phyloP scores from a whole-genome alignment of 805 yeast species.

The Blastobotrys parvus region DNA sequence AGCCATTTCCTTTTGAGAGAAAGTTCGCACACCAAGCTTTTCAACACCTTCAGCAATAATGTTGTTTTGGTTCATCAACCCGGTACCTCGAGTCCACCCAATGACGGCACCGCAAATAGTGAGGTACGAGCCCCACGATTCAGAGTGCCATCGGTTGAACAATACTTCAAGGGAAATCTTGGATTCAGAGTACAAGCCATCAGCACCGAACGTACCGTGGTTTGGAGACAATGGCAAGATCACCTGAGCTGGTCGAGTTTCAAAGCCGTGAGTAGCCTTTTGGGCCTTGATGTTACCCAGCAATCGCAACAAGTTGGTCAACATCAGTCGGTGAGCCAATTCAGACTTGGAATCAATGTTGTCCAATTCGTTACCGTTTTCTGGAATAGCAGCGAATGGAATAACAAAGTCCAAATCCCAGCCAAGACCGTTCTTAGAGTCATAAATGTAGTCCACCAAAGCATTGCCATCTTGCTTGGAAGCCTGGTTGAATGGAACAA shows the following conservation, averaged over 20 bases:
- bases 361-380: slow-evolving; percentile 93
- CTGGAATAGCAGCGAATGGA: slow-evolving; percentile 99
- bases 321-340: slow-evolving; percentile 97
- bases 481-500: slow-evolving; percentile 98
- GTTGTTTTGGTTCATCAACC: slow-evolving; percentile 95
- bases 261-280: slow-evolving; percentile 65
- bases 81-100: slow-evolving; percentile 99
- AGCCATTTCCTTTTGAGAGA: slow-evolving; percentile 99
- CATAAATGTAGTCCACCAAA: slow-evolving; percentile 77
- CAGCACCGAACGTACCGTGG: slow-evolving; percentile 98
- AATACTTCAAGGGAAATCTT: slow-evolving; percentile 90
- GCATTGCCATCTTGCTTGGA: slow-evolving; percentile 89
- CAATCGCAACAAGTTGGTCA: slow-evolving; percentile 87
- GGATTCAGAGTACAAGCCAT: slow-evolving; percentile 97
- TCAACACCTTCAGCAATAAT: slow-evolving; percentile 97
- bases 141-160: slow-evolving; percentile 98
- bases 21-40: slow-evolving; percentile 91
- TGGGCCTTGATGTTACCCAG: slow-evolving; percentile 84
- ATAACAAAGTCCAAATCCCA: slow-evolving; percentile 96
- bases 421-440: slow-evolving; percentile 78
- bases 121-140: slow-evolving; percentile 89
- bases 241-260: slow-evolving; percentile 98
- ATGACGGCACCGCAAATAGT: slow-evolving; percentile 97
- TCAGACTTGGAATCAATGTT: slow-evolving; percentile 91
- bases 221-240: slow-evolving; percentile 95